Percentiles rank a stretch among this genome's conserved stretches.
phyloP scores from a whole-genome alignment of 192 early-diverging fungal genomes.

The Backusella parvicylindrica region DNA sequence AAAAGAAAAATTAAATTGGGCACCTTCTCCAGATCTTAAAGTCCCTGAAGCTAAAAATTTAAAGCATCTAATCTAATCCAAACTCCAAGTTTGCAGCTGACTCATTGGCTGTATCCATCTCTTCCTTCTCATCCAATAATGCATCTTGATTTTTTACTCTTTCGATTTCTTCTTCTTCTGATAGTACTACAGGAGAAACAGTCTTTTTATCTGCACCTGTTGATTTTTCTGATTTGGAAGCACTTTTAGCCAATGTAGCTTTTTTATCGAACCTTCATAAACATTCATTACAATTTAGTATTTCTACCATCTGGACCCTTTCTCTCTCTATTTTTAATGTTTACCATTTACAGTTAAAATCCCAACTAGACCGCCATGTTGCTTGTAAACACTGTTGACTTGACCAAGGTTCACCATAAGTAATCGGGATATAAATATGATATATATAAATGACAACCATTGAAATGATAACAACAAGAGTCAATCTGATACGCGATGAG shows the following conservation, averaged over 20 bases:
- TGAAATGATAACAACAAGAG: conserved; percentile 47
- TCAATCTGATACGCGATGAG: conserved; percentile 45
- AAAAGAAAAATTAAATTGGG: not conserved
- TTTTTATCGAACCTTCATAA: not conserved
- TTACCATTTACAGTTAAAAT: conserved; percentile 35
- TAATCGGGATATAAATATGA: conserved; percentile 69
- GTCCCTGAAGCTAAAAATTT: not conserved
- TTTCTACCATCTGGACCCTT: not conserved
- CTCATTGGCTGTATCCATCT: conserved; percentile 1
- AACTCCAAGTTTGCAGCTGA: not conserved
- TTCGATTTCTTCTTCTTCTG: not conserved
- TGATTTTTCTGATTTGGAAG: not conserved
- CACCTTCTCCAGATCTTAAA: not conserved
- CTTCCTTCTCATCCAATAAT: not conserved
- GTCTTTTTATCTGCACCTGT: not conserved
- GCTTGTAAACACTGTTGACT: conserved; percentile 68
- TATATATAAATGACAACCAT: conserved; percentile 65
- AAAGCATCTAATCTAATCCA: not conserved
- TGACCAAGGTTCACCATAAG: conserved; percentile 83
- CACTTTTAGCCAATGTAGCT: not conserved
- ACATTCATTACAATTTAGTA: not conserved
- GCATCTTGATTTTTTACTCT: not conserved
- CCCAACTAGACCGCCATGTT: conserved; percentile 79
- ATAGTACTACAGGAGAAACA: not conserved
- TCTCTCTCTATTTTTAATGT: not conserved